Percentiles rank a stretch among this genome's conserved stretches.
phyloP scores from a whole-genome alignment of 1,284 basidiomycete species.

The Sporisorium sorghi region DNA sequence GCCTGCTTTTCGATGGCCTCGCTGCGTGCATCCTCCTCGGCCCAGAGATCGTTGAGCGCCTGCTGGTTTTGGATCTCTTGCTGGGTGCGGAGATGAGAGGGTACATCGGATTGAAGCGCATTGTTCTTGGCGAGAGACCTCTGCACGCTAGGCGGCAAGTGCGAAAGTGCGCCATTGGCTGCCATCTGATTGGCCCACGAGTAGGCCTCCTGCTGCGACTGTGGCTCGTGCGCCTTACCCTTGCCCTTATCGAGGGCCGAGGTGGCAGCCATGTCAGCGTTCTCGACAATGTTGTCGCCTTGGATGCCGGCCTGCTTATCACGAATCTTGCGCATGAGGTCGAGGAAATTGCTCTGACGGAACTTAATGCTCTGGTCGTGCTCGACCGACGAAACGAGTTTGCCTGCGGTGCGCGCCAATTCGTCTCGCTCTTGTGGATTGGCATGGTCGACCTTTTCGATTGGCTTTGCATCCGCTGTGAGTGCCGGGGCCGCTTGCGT shows the following conservation, averaged over 20 bases:
- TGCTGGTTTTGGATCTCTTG: slow-evolving; percentile 37
- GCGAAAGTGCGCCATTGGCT: slow-evolving; percentile 23
- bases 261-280: slow-evolving; percentile 11
- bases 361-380: slow-evolving; percentile 84
- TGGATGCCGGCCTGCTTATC: slow-evolving; percentile 86
- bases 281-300: slow-evolving; percentile 79
- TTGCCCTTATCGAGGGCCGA: slow-evolving; percentile 45
- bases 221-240: slow-evolving; percentile 49
- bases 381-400: slow-evolving; percentile 68
- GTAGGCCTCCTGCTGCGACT: slow-evolving; percentile 50
- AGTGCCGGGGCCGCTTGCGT: neutral
- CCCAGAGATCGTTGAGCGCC: slow-evolving; percentile 60
- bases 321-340: slow-evolving; percentile 84
- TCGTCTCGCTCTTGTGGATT: slow-evolving; percentile 62
- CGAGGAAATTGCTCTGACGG: slow-evolving; percentile 85
- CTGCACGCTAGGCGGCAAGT: slow-evolving; percentile 44
- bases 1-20: slow-evolving; percentile 45
- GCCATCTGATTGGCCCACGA: slow-evolving; percentile 50
- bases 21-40: slow-evolving; percentile 65
- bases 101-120: slow-evolving; percentile 16
- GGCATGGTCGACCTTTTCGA: slow-evolving; percentile 29
- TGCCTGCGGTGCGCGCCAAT: slow-evolving; percentile 69
- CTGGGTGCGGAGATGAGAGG: slow-evolving; percentile 13
- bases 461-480: slow-evolving; percentile 11
- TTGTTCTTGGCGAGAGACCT: slow-evolving; percentile 25